Evolutionary conservation across 116 monocot species (phyloP), one percentile per base, ranked within the genome.

Genomic region (Zostera marina): DNA sequence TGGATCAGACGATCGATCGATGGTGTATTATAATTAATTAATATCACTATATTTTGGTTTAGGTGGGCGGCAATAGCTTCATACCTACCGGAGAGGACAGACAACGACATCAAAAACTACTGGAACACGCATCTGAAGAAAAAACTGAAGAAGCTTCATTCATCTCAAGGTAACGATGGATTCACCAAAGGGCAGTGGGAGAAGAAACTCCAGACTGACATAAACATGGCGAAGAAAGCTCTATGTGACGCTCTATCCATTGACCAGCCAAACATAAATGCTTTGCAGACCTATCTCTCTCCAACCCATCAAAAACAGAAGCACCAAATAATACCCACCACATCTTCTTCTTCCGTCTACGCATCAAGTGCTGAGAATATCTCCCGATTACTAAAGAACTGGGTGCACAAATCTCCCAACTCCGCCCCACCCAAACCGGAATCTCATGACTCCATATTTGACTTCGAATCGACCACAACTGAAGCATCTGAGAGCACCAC

Each of bases 21-120:
- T 13, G 15, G 3, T 47, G 12, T 47, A 47, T 47, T n/a, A n/a
- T n/a, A n/a, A n/a, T n/a, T n/a, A n/a, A 47, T 47, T 5, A 3
- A 32, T 2, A 32, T 32, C 5, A 3, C 5, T 32, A 32, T 32
- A 32, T 32, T 32, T 32, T 32, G 32, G 32, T 38, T 13, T 59
- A 79, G 80, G 22, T 80, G 80, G 80, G 80, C 80, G 9, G 80
- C 80, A 44, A 80, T 80, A 10, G 80, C 80, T 11, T 72, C 80
- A 2, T 80, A 80, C 51, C 75, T 80, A 22, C 80, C 80, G 40
- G 69, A 80, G 43, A 72, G 80, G 53, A 80, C 80, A 4, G 80
- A 80, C 66, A 80, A 80, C 40, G 80, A 80, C 69, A 76, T 80
- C 67, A 80, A 80, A 70, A 80, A 80, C 60, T 73, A 76, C 66